These are phyloP conservation scores for Dispira parvispora DNA, from an alignment of 192 early-diverging fungal genomes.

Conservation along the genomic window DNA sequence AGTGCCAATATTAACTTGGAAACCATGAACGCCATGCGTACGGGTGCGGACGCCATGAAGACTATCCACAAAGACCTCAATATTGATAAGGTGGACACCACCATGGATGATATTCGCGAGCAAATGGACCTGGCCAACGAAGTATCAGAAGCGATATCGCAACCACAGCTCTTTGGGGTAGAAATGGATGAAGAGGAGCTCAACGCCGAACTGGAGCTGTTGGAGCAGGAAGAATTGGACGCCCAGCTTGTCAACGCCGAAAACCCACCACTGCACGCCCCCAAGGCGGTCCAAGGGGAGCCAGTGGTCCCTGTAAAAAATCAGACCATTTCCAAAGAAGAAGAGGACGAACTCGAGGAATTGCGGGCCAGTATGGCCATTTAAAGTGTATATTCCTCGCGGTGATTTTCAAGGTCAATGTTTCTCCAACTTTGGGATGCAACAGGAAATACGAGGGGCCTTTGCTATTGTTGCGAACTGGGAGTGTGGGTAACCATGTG, in stretches of 20 bases:
- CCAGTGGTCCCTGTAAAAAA: not conserved
- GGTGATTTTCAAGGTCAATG: no score
- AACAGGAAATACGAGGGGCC: no score
- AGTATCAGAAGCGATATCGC: slow-evolving; percentile 81
- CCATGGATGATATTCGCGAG: slow-evolving; percentile 93
- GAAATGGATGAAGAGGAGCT: slow-evolving; percentile 92
- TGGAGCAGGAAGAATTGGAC: slow-evolving; percentile 90
- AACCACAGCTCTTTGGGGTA: slow-evolving; percentile 70
- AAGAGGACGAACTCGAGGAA: slow-evolving; percentile 67
- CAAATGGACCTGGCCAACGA: slow-evolving; percentile 96
- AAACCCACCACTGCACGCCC: slow-evolving; percentile 38
- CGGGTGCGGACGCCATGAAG: slow-evolving; percentile 87
- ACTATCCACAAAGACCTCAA: slow-evolving; percentile 66
- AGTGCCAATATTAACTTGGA: slow-evolving; percentile 93
- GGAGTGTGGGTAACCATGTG: no score
- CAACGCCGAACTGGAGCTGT: slow-evolving; percentile 69
- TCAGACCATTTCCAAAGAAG: slow-evolving; percentile 31
- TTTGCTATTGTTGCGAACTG: no score
- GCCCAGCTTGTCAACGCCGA: slow-evolving; percentile 61
- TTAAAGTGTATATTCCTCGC: slow-evolving; percentile 14
- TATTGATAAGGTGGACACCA: slow-evolving; percentile 87
- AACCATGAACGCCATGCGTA: slow-evolving; percentile 87
- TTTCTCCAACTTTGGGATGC: no score
- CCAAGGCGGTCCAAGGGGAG: slow-evolving; percentile 21
- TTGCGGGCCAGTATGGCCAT: slow-evolving; percentile 65